Evolutionary conservation across 345 rosid species (phyloP), one percentile per base, ranked within the genome.

Genomic region (Cardiospermum halicacabum): DNA sequence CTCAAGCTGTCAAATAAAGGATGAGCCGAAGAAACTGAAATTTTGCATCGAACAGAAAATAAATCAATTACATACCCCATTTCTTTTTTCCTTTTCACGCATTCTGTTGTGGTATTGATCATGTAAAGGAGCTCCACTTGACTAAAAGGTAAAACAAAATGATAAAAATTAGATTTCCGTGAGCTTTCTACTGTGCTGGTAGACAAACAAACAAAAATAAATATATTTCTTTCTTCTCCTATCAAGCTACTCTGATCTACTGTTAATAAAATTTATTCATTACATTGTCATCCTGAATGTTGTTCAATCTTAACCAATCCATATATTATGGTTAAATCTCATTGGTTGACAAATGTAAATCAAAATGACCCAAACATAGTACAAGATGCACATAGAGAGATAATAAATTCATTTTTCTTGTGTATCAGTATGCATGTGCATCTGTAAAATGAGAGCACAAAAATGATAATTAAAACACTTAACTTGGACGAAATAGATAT

Each of bases 1-100:
- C 43, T 39, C 43, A 39, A 39, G 12, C 16, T 39, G 15, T 39
- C 15, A 39, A 39, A 39, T 39, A 39, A 39, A 39, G 43, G 43
- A 39, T 1, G 15, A 11, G 56, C 18, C 15, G 25, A 22, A 4
- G 19, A 8, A 47, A 47, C 2, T 3, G 19, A 15, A 18, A 47
- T 47, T n/a, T n/a, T n/a, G n/a, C n/a, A n/a, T n/a, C n/a, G n/a
- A 15, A 15, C 21, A 47, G 51, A 47, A 47, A 47, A 47, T 2
- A 18, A 16, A 47, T 15, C 19, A 6, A 63, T 63, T 10, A 8
- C 6, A 28, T 32, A 63, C 57, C 67, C 47, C 43, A 61, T 63
- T 63, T 51, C 57, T 63, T 63, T 40, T 63, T 63, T 32, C 56
- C 21, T 47, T 15, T 48, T 49, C 57, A 63, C 12, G 28, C 56